Evolutionary conservation across 2,329 filamentous ascomycete species (phyloP), one percentile per base, ranked within the genome.

Genomic region (Colletotrichum australisinense): DNA sequence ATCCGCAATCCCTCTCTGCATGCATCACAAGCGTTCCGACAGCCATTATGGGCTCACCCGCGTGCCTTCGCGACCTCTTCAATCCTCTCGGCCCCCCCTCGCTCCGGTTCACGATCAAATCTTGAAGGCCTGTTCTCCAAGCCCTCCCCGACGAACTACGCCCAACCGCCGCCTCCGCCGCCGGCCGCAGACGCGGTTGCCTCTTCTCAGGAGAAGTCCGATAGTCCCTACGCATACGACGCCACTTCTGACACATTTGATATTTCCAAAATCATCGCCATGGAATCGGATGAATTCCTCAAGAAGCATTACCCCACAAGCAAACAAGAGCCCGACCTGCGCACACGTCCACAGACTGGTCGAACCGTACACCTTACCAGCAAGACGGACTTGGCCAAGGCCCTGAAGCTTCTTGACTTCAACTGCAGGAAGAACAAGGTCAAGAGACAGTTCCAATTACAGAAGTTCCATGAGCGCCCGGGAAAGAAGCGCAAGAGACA

Each of bases 401-500:
- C 87, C 0, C 81, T 91, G 52, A 78, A 79, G 42, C 70, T 85
- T 6, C 80, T 90, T 4, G 79, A 83, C 53, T 77, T 77, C 52
- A 78, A 86, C 63, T 79, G 84, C 38, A 75, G 76, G 5, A 77
- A 80, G 78, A 95, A 96, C 79, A 86, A 83, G 56, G 84, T 97
- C 63, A 86, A 83, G 76, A 71, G 62, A 3, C 91, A 94, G 77
- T 86, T 86, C 66, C 80, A 82, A 24, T 81, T 78, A 75, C 94
- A 97, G 83, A 86, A 87, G 75, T 94, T 91, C 78, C 93, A 97
- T 82, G 94, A 97, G 86, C 85, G 94, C 59, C 88, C 88, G 0
- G 94, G 94, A 2, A 78, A 94, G 78, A 95, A 93, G 88, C 88
- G 92, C 82, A 97, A 97, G 90, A 89, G 94, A 78, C 83, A 95